Evolutionary conservation across 306 rosid species (phyloP).

Genomic region (Glycine latifolia): DNA sequence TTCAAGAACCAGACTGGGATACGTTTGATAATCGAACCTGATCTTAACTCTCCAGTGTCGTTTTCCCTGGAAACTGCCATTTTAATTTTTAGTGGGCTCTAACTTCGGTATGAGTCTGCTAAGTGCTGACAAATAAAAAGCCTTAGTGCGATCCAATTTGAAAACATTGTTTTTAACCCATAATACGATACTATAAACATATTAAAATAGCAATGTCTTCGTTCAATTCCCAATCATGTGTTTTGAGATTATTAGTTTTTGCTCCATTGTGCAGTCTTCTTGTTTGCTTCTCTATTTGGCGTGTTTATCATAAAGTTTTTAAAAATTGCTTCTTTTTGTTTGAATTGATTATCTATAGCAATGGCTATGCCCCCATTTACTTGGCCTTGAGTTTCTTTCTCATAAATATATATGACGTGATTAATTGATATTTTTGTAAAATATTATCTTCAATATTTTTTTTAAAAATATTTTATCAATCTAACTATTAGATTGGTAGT

Average conservation of each 20-base stretch:
- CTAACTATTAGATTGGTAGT: background rate
- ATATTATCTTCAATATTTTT: background rate
- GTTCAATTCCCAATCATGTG: background rate
- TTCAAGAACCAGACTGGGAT: background rate
- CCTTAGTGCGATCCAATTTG: conserved; percentile 4
- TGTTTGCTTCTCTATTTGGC: conserved; percentile 42
- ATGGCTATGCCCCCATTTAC: background rate
- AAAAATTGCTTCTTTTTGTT: conserved; percentile 17
- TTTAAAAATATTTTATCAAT: background rate
- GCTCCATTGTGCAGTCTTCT: background rate
- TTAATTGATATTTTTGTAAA: background rate
- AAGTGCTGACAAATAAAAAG: background rate
- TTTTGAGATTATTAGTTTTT: background rate
- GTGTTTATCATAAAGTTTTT: background rate
- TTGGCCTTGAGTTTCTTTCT: background rate
- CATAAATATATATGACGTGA: background rate
- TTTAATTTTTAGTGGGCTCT: conserved; percentile 17
- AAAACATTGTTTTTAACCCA: conserved; percentile 12
- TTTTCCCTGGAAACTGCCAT: background rate
- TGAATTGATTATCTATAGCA: conserved; percentile 20
- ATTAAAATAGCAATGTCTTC: conserved; percentile 10
- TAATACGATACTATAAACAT: background rate
- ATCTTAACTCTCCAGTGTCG: background rate
- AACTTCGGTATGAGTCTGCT: background rate
- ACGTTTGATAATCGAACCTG: background rate